phyloP scores from a whole-genome alignment of 2,329 filamentous ascomycete species.

The Botrytis sinoallii region DNA sequence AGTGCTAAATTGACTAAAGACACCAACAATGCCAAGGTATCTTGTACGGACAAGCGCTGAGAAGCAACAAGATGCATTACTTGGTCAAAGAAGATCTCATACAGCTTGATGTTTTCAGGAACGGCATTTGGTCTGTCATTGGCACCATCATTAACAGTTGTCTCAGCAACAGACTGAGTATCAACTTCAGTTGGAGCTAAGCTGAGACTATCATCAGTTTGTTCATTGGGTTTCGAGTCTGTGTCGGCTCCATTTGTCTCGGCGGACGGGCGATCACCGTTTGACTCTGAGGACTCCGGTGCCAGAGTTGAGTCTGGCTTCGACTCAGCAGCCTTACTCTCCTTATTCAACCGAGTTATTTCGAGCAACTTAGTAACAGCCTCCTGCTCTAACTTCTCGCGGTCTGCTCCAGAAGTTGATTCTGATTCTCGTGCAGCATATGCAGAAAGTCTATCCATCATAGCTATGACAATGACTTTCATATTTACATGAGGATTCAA shows the following conservation, averaged over 20 bases:
- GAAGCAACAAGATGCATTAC: constrained; percentile 91
- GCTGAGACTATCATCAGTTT: constrained; percentile 43
- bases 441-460: constrained; percentile 94
- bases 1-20: constrained; percentile 90
- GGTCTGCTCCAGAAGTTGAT: constrained; percentile 65
- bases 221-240: constrained; percentile 40
- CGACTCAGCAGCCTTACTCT: constrained; percentile 37
- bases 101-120: constrained; percentile 78
- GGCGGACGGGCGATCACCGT: constrained; percentile 35
- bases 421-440: constrained; percentile 90
- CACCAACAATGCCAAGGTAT: constrained; percentile 90
- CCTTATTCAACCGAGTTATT: constrained; percentile 68
- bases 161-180: constrained; percentile 19
- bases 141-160: constrained; percentile 41
- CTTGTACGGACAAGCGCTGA: constrained; percentile 86
- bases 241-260: constrained; percentile 32
- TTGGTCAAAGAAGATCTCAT: constrained; percentile 96
- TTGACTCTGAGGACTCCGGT: constrained; percentile 29
- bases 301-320: constrained; percentile 9
- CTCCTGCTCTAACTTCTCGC: constrained; percentile 77
- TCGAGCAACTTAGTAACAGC: constrained; percentile 76
- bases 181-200: constrained; percentile 43
- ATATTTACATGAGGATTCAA: constrained; percentile 96
- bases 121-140: constrained; percentile 50
- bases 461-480: constrained; percentile 94